These are phyloP conservation scores for Tricholoma sp. DNA, from an alignment of 768 basidiomycete species.

Conservation along the genomic window DNA sequence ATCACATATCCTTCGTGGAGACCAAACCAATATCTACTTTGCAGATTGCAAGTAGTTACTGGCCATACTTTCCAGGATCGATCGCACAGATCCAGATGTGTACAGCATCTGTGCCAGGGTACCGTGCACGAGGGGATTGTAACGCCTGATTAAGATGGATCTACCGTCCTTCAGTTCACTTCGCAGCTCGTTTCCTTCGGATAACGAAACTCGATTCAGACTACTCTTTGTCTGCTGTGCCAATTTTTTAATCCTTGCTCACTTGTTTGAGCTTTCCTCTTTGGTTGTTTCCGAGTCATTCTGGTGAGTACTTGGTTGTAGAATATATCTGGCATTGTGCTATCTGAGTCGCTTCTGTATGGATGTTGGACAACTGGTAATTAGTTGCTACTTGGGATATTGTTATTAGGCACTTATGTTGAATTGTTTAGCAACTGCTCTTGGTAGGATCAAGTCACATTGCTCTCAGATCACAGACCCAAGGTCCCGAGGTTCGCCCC, in stretches of 20 bases:
- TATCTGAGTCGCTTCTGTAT: too few relatives aligned
- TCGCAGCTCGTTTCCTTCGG: constrained; percentile 23
- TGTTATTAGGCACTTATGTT: too few relatives aligned
- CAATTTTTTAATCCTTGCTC: constrained; percentile 14
- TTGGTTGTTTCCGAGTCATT: background rate
- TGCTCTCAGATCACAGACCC: too few relatives aligned
- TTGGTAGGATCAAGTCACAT: too few relatives aligned
- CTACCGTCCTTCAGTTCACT: constrained; percentile 31
- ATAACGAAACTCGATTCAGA: constrained; percentile 39
- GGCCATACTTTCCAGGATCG: background rate
- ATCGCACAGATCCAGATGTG: background rate
- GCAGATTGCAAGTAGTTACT: background rate
- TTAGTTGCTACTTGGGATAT: too few relatives aligned
- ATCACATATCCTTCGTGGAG: background rate
- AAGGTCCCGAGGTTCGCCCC: constrained; percentile 35
- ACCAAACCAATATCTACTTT: background rate
- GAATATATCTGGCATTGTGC: too few relatives aligned
- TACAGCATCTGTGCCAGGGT: background rate
- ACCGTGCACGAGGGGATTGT: constrained; percentile 7
- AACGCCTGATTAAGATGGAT: constrained; percentile 1
- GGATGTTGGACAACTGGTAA: too few relatives aligned
- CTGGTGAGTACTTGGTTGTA: too few relatives aligned
- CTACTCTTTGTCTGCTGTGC: constrained; percentile 36
- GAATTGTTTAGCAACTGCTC: too few relatives aligned
- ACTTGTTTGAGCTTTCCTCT: constrained; percentile 6